Evolutionary conservation across 768 basidiomycete genomes (phyloP).

Genomic region (Clathrus columnatus): DNA sequence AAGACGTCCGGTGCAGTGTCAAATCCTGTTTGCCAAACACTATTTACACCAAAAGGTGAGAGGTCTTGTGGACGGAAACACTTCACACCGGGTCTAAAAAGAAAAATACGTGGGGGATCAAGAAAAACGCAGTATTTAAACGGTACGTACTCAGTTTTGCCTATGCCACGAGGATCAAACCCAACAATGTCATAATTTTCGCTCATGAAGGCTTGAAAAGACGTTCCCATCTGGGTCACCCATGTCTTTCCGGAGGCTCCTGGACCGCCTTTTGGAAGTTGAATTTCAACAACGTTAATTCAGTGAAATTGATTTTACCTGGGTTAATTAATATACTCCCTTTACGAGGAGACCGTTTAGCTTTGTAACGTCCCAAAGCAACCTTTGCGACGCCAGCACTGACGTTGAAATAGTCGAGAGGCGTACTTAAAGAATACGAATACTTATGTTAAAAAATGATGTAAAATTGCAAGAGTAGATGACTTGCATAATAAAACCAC

Average conservation of each 20-base stretch:
- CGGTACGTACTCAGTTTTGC: conserved; percentile 6
- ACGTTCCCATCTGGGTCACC: neutral
- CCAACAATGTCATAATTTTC: conserved; percentile 14
- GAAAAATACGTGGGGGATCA: neutral
- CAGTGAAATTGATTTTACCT: neutral
- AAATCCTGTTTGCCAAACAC: conserved; percentile 8
- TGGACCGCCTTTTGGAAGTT: neutral
- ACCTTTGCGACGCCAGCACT: conserved; percentile 4
- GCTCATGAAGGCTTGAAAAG: conserved; percentile 4
- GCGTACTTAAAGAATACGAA: neutral
- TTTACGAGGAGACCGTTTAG: neutral
- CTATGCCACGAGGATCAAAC: conserved; percentile 15
- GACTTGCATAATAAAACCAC: conserved; percentile 7
- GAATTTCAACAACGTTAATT: neutral
- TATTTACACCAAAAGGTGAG: conserved; percentile 7
- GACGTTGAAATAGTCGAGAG: conserved; percentile 3
- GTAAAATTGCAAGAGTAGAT: neutral
- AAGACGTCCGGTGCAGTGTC: conserved; percentile 5
- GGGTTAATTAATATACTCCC: conserved; percentile 1
- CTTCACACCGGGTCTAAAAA: conserved; percentile 1
- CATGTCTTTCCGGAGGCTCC: neutral
- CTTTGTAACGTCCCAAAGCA: conserved; percentile 6
- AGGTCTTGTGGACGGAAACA: conserved; percentile 9
- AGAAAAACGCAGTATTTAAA: neutral
- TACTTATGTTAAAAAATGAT: neutral